Evolutionary conservation across 176 grass and related monocot genomes (phyloP), one percentile per base, ranked within the genome.

Genomic region (Oryza punctata): DNA sequence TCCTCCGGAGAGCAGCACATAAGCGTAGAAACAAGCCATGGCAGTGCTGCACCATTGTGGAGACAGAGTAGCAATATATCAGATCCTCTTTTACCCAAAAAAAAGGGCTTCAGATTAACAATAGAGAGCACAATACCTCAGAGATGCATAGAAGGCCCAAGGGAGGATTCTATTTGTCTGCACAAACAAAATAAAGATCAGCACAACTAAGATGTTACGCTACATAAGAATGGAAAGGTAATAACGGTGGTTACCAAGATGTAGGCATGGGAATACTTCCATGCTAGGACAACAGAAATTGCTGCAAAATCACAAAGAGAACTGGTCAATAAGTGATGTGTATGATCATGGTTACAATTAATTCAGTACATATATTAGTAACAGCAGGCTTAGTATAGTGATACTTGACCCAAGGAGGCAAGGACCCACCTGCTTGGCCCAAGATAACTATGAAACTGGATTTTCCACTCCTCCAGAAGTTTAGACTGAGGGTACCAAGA

Each of bases 121-220:
- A 73, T 30, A 30, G 15, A 24, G 41, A 60, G 61, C 50, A 67
- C 82, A 82, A 64, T 87, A 92, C 91, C 91, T 92, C 27, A 89
- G 54, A 25, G 87, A 92, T 26, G 84, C 80, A 25, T 92, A 89
- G 60, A 92, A 89, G n/a, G 84, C 91, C 84, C 84, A 92, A 41
- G 91, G 91, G 70, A 92, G 87, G 37, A 92, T 82, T 77, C 84
- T 84, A 74, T 81, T 92, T 43, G 91, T 92, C 91, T 92, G 73
- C 78, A 68, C 11, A 80, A 26, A 61, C n/a, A 84, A 77, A 77
- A 45, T 65, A 52, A 44, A 19, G n/a, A 67, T 89, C 76, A 86
- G 2, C 12, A 14, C n/a, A 23, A 32, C 12, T 50, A 44, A 70
- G 8, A 44, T 50, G 47, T 46, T 15, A 27, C 72, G 32, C 7